A percentile compares a stretch with the other conserved stretches of the same genome.
Conservation (phyloP, 164 flowering plant species). For the Annona squamosa region DNA sequence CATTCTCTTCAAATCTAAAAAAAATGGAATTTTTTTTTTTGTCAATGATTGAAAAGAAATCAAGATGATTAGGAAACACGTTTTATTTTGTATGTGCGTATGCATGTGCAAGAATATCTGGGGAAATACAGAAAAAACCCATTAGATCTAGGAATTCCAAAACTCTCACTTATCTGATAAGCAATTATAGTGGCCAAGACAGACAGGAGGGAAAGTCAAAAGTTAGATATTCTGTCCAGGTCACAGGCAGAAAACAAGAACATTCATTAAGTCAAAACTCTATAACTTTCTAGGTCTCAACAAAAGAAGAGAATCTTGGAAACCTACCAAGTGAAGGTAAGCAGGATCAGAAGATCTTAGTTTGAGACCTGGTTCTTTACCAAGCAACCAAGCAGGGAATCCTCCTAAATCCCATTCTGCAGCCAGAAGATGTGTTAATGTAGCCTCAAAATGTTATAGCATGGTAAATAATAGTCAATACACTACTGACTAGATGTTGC, state of each 20-base stretch:
- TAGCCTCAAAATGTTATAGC: too few species aligned
- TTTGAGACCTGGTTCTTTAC: constrained; percentile 55
- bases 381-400: constrained; percentile 90
- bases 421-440: constrained; percentile 11
- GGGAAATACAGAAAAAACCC: background rate
- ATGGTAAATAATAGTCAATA: too few species aligned
- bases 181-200: background rate
- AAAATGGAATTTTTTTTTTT: too few species aligned
- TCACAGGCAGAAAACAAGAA: background rate
- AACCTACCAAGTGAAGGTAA: constrained; percentile 60
- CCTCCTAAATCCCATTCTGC: constrained; percentile 99
- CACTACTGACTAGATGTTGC: too few species aligned
- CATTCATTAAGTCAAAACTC: background rate
- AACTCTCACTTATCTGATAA: background rate
- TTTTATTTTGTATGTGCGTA: too few species aligned
- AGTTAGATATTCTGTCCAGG: background rate
- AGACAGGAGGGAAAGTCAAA: background rate
- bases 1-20: background rate
- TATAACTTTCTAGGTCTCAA: background rate
- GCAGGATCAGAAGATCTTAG: constrained; percentile 85
- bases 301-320: background rate
- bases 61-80: background rate
- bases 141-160: background rate
- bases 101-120: background rate
- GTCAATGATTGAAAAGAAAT: background rate